phyloP scores from a whole-genome alignment of 163 green algal species.

The Scenedesmus sp. region DNA sequence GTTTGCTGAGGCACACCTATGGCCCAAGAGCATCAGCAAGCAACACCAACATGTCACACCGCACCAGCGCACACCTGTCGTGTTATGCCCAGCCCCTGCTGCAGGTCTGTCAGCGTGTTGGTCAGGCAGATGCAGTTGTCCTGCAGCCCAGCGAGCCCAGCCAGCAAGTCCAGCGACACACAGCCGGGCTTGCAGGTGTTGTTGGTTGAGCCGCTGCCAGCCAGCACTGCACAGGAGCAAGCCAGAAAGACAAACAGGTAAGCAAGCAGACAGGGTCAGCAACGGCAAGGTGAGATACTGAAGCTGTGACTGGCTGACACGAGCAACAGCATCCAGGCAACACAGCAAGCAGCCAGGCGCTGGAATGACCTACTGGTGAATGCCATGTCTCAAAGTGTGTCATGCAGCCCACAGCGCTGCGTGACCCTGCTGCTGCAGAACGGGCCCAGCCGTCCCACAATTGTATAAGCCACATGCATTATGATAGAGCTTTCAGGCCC shows the following conservation, averaged over 20 bases:
- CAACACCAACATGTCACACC: neutral
- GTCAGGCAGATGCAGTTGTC: constrained; percentile 34
- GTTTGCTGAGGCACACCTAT: too few species aligned
- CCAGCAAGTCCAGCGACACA: constrained; percentile 25
- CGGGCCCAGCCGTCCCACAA: too few species aligned
- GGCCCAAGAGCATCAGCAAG: too few species aligned
- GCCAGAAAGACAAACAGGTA: neutral
- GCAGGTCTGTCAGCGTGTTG: neutral
- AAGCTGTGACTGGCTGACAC: neutral
- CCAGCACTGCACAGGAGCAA: neutral
- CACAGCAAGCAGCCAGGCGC: too few species aligned
- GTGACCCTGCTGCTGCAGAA: too few species aligned
- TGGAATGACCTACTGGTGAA: too few species aligned
- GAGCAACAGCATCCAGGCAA: neutral
- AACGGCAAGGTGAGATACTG: too few species aligned
- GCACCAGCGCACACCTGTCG: constrained; percentile 1
- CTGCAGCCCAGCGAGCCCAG: constrained; percentile 10
- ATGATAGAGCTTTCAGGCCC: too few species aligned
- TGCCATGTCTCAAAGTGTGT: too few species aligned
- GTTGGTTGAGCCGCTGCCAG: neutral
- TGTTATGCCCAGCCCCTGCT: neutral
- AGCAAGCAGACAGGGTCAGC: neutral
- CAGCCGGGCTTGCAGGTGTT: constrained; percentile 33
- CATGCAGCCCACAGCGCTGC: too few species aligned
- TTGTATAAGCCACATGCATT: too few species aligned